These are phyloP conservation scores for Kazachstania sp. DNA, from an alignment of 1,139 yeast species.

Conservation along the genomic window DNA sequence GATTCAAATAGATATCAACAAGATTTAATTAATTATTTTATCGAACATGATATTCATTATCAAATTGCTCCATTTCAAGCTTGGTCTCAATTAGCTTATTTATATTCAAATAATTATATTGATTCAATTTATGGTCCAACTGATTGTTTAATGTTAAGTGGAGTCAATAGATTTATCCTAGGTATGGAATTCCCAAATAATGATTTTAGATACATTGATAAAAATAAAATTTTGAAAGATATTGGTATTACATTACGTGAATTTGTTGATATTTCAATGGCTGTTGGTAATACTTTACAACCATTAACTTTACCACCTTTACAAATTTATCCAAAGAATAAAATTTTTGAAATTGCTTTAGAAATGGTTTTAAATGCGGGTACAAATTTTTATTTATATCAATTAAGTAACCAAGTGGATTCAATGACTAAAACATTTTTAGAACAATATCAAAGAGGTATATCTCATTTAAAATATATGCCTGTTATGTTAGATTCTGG, in stretches of 20 bases:
- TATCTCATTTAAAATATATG: conserved; percentile 45
- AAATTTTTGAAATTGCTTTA: conserved; percentile 34
- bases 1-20: conserved; percentile 40
- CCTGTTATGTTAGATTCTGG: conserved; percentile 72
- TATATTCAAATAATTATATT: conserved; percentile 44
- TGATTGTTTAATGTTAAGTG: conserved; percentile 55
- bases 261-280: conserved; percentile 60
- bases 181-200: conserved; percentile 60
- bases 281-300: conserved; percentile 73
- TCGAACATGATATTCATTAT: conserved; percentile 51
- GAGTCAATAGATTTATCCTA: conserved; percentile 65
- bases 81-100: conserved; percentile 70
- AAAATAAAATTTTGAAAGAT: conserved; percentile 49
- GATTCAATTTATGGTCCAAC: conserved; percentile 83
- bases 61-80: conserved; percentile 79
- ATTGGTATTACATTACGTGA: conserved; percentile 54
- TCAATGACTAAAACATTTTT: conserved; percentile 17
- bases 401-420: conserved; percentile 10
- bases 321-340: conserved; percentile 32
- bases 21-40: conserved; percentile 51
- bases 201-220: conserved; percentile 57
- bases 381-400: conserved; percentile 37
- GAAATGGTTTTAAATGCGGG: conserved; percentile 40
- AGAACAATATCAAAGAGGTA: conserved; percentile 43
- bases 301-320: conserved; percentile 55